Conservation (phyloP, 2,329 filamentous ascomycete genomes). For the Claviceps citrina region DNA sequence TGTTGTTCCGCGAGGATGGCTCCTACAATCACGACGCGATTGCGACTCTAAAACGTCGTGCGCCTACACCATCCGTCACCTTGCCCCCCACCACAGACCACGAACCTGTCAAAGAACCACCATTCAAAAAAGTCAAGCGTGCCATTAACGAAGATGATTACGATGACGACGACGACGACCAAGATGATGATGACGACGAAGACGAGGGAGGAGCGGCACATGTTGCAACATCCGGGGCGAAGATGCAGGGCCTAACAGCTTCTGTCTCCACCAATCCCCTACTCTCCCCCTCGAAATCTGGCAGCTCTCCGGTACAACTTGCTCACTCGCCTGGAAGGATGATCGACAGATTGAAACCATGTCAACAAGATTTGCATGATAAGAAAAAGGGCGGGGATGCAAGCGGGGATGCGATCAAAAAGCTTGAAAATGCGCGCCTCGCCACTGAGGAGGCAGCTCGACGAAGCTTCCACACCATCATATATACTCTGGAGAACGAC, state of each 20-base stretch:
- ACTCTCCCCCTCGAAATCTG: conserved; percentile 54
- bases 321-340: conserved; percentile 46
- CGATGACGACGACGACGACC: conserved; percentile 73
- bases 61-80: conserved; percentile 22
- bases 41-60: conserved; percentile 34
- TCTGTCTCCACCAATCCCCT: conserved; percentile 41
- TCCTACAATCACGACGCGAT: conserved; percentile 36
- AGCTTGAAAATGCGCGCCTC: conserved; percentile 80
- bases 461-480: conserved; percentile 79
- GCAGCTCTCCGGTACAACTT: conserved; percentile 49
- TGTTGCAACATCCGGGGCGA: conserved; percentile 25
- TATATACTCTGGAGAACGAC: conserved; percentile 91
- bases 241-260: conserved; percentile 33
- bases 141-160: conserved; percentile 76
- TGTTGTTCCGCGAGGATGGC: conserved; percentile 52
- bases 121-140: conserved; percentile 59
- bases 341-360: conserved; percentile 33
- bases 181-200: conserved; percentile 62
- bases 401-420: conserved; percentile 73
- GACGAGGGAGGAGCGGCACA: conserved; percentile 43
- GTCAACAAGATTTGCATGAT: conserved; percentile 31
- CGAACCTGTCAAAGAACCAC: conserved; percentile 41
- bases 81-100: conserved; percentile 44
- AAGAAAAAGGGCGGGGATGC: conserved; percentile 45
- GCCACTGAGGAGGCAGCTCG: conserved; percentile 81